Base-by-base conservation (phyloP, 2,329 filamentous ascomycete genomes). In the Acarospora socialis region DNA sequence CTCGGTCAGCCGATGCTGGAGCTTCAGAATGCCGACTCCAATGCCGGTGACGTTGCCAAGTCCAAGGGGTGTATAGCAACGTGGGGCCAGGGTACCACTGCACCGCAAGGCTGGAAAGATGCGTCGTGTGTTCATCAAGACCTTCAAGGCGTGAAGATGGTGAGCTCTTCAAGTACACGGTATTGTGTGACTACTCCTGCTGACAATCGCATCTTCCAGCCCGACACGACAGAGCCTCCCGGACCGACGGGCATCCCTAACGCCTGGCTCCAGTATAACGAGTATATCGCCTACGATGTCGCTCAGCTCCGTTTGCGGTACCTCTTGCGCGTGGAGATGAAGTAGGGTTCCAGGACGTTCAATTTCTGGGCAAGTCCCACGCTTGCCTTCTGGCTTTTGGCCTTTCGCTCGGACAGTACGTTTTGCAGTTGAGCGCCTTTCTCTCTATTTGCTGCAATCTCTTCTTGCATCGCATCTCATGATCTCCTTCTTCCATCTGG, bases 1-100 rank as follows among this genome's bases (percentile, higher is more conserved):
- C 66, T 93, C 3, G 83, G 84, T 4, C 56, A 75, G 20, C 81
- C 82, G 0, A 43, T 43, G 41, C 40, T 39, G 15, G 41, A 43
- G 24, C 36, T 43, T 4, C 30, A 38, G 13, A 32, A 29, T 8
- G 38, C 31, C 38, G 19, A 34, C 32, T 12, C 25, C 21, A 12
- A 19, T 3, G 41, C 41, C 5, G 36, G 32, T 12, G 41, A 35
- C 19, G 16, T 37, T 13, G 36, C 36, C 12, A 43, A 40, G 36
- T 33, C 35, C 17, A 22, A 34, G 8, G 34, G 34, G 3, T 31
- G 30, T 12, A 35, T 43, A 12, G 27, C 39, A 7, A 43, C 41
- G 22, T 23, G 35, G 3, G 41, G 41, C 4, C 34, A 36, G 7
- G 41, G 41, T 6, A 22, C 27, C 4, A 42, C 36, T 4, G 36